Evolutionary conservation across 768 basidiomycete species (phyloP).

Genomic region (Fomitopsis pulvina): DNA sequence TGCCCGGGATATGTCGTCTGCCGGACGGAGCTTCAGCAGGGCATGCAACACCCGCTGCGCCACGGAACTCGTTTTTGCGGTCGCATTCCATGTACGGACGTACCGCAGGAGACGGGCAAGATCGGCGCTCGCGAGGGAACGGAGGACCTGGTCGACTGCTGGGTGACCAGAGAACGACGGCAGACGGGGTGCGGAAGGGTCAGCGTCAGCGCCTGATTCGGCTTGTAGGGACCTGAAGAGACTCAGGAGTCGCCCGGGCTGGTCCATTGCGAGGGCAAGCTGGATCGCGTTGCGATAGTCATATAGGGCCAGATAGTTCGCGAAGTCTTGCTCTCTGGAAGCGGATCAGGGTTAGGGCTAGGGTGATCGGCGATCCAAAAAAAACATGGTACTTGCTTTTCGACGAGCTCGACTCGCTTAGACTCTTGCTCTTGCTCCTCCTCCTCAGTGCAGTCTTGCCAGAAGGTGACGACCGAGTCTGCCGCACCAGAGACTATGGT

Average conservation of each 20-base stretch:
- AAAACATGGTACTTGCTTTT: slow-evolving; percentile 55
- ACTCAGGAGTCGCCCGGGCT: slow-evolving; percentile 79
- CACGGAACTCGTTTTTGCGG: slow-evolving; percentile 75
- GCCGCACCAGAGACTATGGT: slow-evolving; percentile 92
- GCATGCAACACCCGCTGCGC: slow-evolving; percentile 84
- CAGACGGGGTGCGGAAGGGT: neutral
- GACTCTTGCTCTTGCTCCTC: slow-evolving; percentile 69
- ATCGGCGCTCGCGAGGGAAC: slow-evolving; percentile 62
- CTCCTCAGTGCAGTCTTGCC: slow-evolving; percentile 91
- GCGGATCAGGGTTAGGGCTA: neutral
- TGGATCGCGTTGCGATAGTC: slow-evolving; percentile 91
- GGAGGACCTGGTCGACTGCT: slow-evolving; percentile 78
- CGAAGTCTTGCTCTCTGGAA: slow-evolving; percentile 91
- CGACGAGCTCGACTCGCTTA: slow-evolving; percentile 64
- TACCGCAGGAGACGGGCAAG: slow-evolving; percentile 77
- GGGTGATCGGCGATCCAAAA: neutral
- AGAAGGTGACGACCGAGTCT: slow-evolving; percentile 93
- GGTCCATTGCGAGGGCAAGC: slow-evolving; percentile 87
- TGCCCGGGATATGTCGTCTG: slow-evolving; percentile 66
- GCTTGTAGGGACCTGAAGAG: slow-evolving; percentile 65
- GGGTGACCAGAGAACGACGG: slow-evolving; percentile 55
- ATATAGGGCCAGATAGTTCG: slow-evolving; percentile 79
- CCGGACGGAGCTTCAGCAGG: slow-evolving; percentile 67
- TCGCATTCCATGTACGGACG: slow-evolving; percentile 92
- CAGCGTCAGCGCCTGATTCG: slow-evolving; percentile 15